phyloP scores from a whole-genome alignment of 371 early-diverging fungal species.

The Sporodiniella umbellata region DNA sequence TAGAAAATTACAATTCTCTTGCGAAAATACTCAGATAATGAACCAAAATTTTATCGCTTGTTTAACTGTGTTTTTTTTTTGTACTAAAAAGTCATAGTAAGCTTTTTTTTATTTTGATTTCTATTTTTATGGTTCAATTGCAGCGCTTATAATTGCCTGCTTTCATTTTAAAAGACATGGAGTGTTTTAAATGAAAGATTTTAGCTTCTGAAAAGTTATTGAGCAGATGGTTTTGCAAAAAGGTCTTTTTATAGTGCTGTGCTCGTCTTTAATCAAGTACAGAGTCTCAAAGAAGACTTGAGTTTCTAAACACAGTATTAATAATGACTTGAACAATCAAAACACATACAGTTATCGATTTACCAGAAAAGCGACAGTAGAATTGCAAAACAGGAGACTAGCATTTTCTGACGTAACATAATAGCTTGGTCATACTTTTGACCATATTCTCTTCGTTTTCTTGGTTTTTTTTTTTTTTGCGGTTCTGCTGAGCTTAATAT shows the following conservation, averaged over 20 bases:
- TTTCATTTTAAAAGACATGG: neutral
- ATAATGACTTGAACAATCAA: neutral
- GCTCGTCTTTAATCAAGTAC: neutral
- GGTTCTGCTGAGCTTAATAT: neutral
- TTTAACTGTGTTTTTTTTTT: neutral
- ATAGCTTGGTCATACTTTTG: neutral
- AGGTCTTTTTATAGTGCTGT: neutral
- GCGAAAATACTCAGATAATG: neutral
- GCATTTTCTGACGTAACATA: neutral
- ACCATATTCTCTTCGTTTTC: neutral
- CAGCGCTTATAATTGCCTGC: constrained; percentile 2
- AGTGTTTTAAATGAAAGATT: neutral
- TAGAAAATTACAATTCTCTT: neutral
- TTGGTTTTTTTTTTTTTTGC: neutral
- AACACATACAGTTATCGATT: neutral
- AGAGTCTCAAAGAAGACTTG: constrained; percentile 1
- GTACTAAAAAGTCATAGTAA: neutral
- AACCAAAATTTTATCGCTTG: neutral
- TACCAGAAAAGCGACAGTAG: neutral
- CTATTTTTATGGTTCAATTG: neutral
- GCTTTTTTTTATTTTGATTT: neutral
- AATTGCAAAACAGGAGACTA: constrained; percentile 1
- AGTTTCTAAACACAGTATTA: neutral
- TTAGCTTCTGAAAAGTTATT: neutral
- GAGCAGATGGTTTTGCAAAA: neutral